Conservation (phyloP, 2,329 filamentous ascomycete species). For the Tolypocladium sp. region DNA sequence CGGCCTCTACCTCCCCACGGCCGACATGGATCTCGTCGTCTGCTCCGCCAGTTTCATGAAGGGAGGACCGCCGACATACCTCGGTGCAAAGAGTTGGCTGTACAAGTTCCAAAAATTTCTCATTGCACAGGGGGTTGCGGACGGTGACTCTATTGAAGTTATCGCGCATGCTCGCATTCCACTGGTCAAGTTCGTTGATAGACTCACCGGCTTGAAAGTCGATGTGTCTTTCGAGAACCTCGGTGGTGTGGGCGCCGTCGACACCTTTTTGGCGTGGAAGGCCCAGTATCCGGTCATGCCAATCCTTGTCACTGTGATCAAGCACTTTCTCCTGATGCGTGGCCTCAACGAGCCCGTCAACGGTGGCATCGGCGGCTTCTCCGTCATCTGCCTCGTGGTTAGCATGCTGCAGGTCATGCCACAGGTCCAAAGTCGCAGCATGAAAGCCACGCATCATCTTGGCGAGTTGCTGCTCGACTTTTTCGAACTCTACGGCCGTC, state of each 20-base stretch:
- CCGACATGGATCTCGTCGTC: slow-evolving; percentile 90
- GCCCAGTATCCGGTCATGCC: slow-evolving; percentile 74
- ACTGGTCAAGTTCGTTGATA: slow-evolving; percentile 84
- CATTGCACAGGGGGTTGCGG: slow-evolving; percentile 44
- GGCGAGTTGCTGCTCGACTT: slow-evolving; percentile 81
- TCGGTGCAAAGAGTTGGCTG: slow-evolving; percentile 45
- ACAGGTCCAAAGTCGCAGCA: slow-evolving; percentile 50
- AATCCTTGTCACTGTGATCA: slow-evolving; percentile 75
- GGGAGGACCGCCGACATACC: slow-evolving; percentile 37
- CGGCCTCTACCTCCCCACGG: slow-evolving; percentile 60
- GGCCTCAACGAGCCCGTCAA: slow-evolving; percentile 85
- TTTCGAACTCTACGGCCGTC: slow-evolving; percentile 78
- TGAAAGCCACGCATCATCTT: slow-evolving; percentile 56
- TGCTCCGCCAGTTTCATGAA: slow-evolving; percentile 51
- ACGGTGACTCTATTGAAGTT: slow-evolving; percentile 50
- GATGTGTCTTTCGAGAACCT: slow-evolving; percentile 94
- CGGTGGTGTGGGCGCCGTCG: slow-evolving; percentile 69
- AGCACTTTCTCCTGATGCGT: slow-evolving; percentile 86
- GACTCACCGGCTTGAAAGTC: slow-evolving; percentile 67
- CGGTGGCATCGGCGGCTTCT: slow-evolving; percentile 88
- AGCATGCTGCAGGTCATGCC: slow-evolving; percentile 79
- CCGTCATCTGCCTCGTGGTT: slow-evolving; percentile 86
- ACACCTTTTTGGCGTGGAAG: slow-evolving; percentile 77
- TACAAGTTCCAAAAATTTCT: slow-evolving; percentile 56
- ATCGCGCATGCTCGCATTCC: slow-evolving; percentile 77